Base-by-base conservation (phyloP, 2,329 filamentous ascomycete species). In the Apiospora marii region DNA sequence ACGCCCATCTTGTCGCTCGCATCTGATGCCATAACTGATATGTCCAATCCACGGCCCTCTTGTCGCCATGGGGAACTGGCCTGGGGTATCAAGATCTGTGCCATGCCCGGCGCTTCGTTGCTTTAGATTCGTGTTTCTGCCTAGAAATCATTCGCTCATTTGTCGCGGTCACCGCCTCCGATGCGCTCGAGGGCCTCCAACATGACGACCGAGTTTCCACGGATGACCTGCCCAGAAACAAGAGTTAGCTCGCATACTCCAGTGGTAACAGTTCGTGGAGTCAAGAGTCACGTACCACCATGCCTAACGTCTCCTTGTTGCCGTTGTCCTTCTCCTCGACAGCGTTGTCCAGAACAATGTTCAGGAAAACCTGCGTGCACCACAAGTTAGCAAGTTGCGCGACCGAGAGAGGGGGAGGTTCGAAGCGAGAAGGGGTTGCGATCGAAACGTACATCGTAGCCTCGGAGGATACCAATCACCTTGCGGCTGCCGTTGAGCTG, bases 151-250 rank as follows among this genome's bases (percentile, higher is more conserved):
- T 49, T 34, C 48, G 68, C 67, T 80, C 73, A 80, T 78, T 80
- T 80, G 61, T 80, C 79, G 74, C 85, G 83, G 75, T 92, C 88
- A 79, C 90, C 89, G 75, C 90, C 89, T 74, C 89, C 90, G 77
- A 93, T 92, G 79, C 91, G 87, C 81, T 92, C 90, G 72, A 94
- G 83, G 13, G 91, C 94, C 85, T 99, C 97, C 72, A 99, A 90
- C 96, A 99, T 98, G 72, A 99, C 95, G 37, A 99, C 95, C 1
- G 96, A 98, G 85, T 99, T 99, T 76, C 96, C 96, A 78, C 97
- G 94, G 80, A 99, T 98, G 76, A 98, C 93, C 93, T 95, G 74
- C 41, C 41, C 53, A 4, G 27, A 22, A 2, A 16, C 51, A 30
- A 22, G 34, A 4, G 53, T 41, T 7, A n/a, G 34, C 44, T 70